These are phyloP conservation scores for Wickerhamiella australiensis DNA, from an alignment of 805 yeast genomes.

Conservation along the genomic window DNA sequence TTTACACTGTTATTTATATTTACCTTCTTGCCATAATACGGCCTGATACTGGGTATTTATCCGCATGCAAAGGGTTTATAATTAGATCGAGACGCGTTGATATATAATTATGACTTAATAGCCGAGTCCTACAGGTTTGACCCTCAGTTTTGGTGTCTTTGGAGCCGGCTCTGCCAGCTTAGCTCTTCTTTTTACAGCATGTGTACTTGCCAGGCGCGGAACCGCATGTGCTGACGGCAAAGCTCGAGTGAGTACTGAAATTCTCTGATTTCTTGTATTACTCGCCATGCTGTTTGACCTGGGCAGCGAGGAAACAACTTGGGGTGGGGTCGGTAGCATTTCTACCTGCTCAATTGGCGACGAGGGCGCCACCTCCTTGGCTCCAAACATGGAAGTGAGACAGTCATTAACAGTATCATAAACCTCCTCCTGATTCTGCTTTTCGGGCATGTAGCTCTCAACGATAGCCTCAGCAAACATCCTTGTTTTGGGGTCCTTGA, in stretches of 20 bases:
- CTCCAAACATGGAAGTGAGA: not conserved
- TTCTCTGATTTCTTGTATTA: not conserved
- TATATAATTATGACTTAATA: too few species aligned
- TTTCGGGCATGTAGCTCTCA: not conserved
- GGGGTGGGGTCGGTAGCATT: not conserved
- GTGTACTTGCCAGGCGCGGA: not conserved
- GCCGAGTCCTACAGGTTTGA: not conserved
- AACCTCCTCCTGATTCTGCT: not conserved
- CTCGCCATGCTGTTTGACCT: not conserved
- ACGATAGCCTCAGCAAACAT: conserved; percentile 9
- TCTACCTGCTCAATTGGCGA: not conserved
- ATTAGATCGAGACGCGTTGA: not conserved
- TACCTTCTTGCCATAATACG: too few species aligned
- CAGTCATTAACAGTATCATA: not conserved
- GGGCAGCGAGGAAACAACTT: not conserved
- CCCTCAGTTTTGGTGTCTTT: not conserved
- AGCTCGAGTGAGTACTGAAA: not conserved
- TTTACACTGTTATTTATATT: too few species aligned
- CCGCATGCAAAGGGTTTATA: too few species aligned
- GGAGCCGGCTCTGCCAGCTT: not conserved
- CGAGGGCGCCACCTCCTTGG: not conserved
- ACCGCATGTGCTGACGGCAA: conserved; percentile 5
- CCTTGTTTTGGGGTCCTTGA: not conserved
- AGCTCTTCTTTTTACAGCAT: not conserved
- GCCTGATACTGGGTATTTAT: too few species aligned